Conservation (phyloP, 805 yeast genomes). For the Pichia cabralensis region DNA sequence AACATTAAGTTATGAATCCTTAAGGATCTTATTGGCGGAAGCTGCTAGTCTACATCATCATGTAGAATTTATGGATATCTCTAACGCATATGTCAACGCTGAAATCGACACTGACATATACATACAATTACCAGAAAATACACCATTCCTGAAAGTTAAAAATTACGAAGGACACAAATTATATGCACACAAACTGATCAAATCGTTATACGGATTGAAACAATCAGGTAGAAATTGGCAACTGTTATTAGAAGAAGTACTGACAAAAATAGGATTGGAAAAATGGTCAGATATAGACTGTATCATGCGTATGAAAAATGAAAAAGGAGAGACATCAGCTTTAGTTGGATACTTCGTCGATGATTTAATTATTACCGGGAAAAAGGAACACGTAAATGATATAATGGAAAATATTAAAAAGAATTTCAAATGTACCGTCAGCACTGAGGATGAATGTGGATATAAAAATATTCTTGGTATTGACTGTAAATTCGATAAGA, state of each 20-base stretch:
- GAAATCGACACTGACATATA: not conserved
- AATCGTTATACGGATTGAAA: not conserved
- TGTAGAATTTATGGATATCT: not conserved
- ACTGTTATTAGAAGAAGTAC: not conserved
- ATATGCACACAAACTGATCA: not conserved
- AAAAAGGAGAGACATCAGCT: not conserved
- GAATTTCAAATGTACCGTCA: not conserved
- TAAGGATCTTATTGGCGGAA: not conserved
- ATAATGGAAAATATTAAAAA: not conserved
- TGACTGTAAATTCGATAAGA: not conserved
- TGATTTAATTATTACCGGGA: not conserved
- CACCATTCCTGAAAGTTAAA: not conserved
- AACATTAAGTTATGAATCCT: not conserved
- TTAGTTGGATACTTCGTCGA: not conserved
- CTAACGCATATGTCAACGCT: slow-evolving; percentile 1
- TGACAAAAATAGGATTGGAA: not conserved
- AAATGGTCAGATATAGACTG: not conserved
- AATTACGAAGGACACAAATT: not conserved
- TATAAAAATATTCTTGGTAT: not conserved
- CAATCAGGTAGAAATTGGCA: slow-evolving; percentile 2
- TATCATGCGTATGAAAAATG: not conserved
- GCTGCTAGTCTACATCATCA: not conserved
- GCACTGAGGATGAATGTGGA: not conserved
- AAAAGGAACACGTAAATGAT: not conserved
- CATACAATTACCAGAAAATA: not conserved